Evolutionary conservation across 225 moss, liverwort and hornwort species (phyloP), one percentile per base, ranked within the genome.

Genomic region (Pseudisothecium myosuroides): DNA sequence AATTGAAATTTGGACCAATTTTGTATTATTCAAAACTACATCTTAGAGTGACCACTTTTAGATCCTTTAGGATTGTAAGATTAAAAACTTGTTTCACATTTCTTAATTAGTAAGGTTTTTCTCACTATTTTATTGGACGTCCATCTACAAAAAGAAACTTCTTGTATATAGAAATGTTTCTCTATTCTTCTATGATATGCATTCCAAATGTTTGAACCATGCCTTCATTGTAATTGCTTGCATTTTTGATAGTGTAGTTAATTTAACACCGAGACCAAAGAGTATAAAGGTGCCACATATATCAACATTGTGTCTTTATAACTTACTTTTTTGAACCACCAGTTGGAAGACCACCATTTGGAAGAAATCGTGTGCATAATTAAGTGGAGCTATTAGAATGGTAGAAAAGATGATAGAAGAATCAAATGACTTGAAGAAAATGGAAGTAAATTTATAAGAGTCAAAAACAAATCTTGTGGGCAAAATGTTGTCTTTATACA

Each of bases 401-500:
- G 18, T 31, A 19, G 19, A 17, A 2, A 73, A 28, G 27, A 31
- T 19, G 19, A 7, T 49, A 12, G 11, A 49, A 52, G 12, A 52
- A 22, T 52, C 13, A 14, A 52, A 52, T 52, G 14, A 22, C 12
- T 50, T 0, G 0, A 28, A 73, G 17, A 26, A 17, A 73, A 29
- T 73, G 0, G 17, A 69, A 24, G 24, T 28, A 43, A 43, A 27
- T 71, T 41, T 28, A 73, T 10, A 6, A 45, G 5, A 72, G 6
- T 28, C 5, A 9, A 17, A 69, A 9, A 10, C 16, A 17, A 72
- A 73, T 28, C 41, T 29, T 45, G 3, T 28, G 2, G 27, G 1
- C 3, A 55, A 27, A 43, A 27, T 27, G 0, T 9, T 27, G 0
- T 43, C 16, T 72, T 72, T 27, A 43, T 17, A 17, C 0, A 0